A percentile compares a stretch with the other conserved stretches of the same genome.
These are phyloP conservation scores for Porodaedalea pini DNA, from an alignment of 1,284 basidiomycete species.

Conservation along the genomic window DNA sequence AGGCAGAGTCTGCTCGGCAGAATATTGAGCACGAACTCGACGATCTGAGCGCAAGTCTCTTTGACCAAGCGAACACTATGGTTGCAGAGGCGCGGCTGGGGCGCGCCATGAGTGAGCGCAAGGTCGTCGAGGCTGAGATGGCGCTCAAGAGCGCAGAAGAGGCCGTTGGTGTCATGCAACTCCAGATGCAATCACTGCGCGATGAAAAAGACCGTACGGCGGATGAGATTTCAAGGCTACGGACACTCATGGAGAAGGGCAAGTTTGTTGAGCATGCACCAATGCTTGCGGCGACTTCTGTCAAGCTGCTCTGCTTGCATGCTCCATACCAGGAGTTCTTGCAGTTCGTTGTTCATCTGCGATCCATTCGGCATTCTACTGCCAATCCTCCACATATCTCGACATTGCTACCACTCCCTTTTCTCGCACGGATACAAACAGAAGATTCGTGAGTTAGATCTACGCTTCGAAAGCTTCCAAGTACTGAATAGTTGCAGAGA, in stretches of 20 bases:
- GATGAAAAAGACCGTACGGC: conserved; percentile 62
- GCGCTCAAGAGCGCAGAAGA: conserved; percentile 84
- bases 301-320: conserved; percentile 62
- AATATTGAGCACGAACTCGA: conserved; percentile 90
- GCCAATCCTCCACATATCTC: conserved; percentile 61
- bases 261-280: conserved; percentile 53
- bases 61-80: conserved; percentile 89
- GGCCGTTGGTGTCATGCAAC: conserved; percentile 79
- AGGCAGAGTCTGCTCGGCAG: conserved; percentile 80
- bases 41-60: conserved; percentile 86
- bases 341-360: conserved; percentile 78
- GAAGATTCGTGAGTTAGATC: conserved; percentile 81
- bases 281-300: conserved; percentile 22
- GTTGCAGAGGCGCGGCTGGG: conserved; percentile 86
- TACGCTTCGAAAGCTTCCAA: conserved; percentile 1
- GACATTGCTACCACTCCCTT: conserved; percentile 75
- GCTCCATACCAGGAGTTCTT: conserved; percentile 85
- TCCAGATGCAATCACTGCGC: conserved; percentile 74
- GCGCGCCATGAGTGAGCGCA: conserved; percentile 74
- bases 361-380: conserved; percentile 62
- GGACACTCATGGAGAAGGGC: conserved; percentile 57
- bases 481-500: conserved; percentile 52
- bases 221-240: conserved; percentile 45
- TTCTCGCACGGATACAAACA: conserved; percentile 73
- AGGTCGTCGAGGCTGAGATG: conserved; percentile 76